These are phyloP conservation scores for Dactylellina parvicollis DNA, from an alignment of 2,329 filamentous ascomycete species.

Conservation along the genomic window DNA sequence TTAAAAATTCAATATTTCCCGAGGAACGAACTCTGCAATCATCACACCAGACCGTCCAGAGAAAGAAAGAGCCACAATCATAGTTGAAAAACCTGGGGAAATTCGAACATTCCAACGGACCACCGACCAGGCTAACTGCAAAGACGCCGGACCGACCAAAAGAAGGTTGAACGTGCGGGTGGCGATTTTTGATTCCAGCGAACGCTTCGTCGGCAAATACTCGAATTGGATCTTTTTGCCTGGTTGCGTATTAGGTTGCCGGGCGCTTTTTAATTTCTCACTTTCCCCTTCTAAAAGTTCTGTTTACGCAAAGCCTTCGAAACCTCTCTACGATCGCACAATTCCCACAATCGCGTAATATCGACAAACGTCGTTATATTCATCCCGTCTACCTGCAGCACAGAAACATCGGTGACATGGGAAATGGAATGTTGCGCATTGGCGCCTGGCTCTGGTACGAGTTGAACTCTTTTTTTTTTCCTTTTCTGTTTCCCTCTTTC, in stretches of 20 bases:
- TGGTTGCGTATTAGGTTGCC: slow-evolving; percentile 38
- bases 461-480: slow-evolving; percentile 18
- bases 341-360: slow-evolving; percentile 31
- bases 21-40: slow-evolving; percentile 36
- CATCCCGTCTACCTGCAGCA: slow-evolving; percentile 31
- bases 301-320: slow-evolving; percentile 43
- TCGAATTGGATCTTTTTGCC: slow-evolving; percentile 28
- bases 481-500: slow-evolving; percentile 1
- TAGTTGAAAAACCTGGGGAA: slow-evolving; percentile 37
- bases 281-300: slow-evolving; percentile 22
- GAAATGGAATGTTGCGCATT: slow-evolving; percentile 54
- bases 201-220: slow-evolving; percentile 30
- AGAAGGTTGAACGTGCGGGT: slow-evolving; percentile 20
- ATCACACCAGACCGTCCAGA: slow-evolving; percentile 26
- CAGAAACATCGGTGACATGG: slow-evolving; percentile 49
- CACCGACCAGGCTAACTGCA: slow-evolving; percentile 19
- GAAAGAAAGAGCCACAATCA: slow-evolving; percentile 24
- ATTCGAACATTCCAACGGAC: slow-evolving; percentile 22
- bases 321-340: slow-evolving; percentile 18
- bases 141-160: slow-evolving; percentile 9
- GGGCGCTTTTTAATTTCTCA: slow-evolving; percentile 26
- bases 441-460: slow-evolving; percentile 53
- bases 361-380: slow-evolving; percentile 22
- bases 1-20: slow-evolving; percentile 51
- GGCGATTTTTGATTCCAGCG: slow-evolving; percentile 12